Evolutionary conservation across 495 filamentous ascomycete genomes (phyloP), one percentile per base, ranked within the genome.

Genomic region (Mycothermus thermophilus): DNA sequence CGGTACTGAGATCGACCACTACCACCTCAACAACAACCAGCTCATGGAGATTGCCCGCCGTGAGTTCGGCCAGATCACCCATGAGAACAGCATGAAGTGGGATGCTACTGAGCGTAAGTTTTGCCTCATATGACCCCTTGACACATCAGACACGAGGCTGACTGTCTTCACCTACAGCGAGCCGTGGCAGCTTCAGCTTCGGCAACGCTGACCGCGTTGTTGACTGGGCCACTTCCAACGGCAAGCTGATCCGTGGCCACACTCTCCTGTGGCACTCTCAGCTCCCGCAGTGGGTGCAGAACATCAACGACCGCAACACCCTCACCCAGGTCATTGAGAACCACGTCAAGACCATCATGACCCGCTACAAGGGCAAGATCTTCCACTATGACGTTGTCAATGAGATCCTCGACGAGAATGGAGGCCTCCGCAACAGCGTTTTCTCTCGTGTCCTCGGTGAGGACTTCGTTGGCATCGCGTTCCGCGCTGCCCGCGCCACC

Each of bases 71-170:
- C 62, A 66, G 38, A 58, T 79, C 24, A 77, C 73, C 2, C 66
- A 67, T 8, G 75, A 78, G 64, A 78, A 79, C 60, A 69, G 59
- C 52, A 71, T 77, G 68, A 75, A 75, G 54, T 76, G 67, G 69
- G 65, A 72, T 40, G 37, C 37, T 8, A 33, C 24, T 17, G 37
- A 40, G n/a, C 37, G 37, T 40, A 14, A 37, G 35, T 9, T 17
- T 27, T 3, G 10, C 3, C 24, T 13, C 2, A 4, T 29, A n/a
- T n/a, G n/a, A n/a, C n/a, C n/a, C 12, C 12, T 11, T 17, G 16
- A 16, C 3, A 7, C 9, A 27, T 8, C 33, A 11, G n/a, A 22
- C 18, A 11, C n/a, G 15, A 27, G 15, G 26, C 34, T 37, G 17
- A 39, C 30, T 15, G n/a, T 27, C 40, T 36, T 57, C 25, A 64